Evolutionary conservation across 768 basidiomycete species (phyloP).

Genomic region (Auricularia heimuer): DNA sequence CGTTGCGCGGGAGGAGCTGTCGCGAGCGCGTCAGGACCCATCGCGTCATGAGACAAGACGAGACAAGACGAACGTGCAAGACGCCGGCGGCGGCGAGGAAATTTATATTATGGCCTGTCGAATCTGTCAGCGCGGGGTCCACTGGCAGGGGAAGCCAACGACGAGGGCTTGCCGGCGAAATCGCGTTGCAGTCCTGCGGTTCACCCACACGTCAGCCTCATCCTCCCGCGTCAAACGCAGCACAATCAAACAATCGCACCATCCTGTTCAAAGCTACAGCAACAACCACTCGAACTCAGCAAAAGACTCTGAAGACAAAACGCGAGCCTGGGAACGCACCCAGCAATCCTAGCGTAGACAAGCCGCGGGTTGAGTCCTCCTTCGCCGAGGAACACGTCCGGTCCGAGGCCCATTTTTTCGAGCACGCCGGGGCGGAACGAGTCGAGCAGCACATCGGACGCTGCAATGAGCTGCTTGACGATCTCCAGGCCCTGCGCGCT

Average conservation of each 20-base stretch:
- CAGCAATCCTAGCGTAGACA: slow-evolving; percentile 66
- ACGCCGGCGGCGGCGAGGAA: slow-evolving; percentile 74
- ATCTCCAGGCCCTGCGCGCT: slow-evolving; percentile 43
- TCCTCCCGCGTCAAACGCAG: not conserved
- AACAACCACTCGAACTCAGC: not conserved
- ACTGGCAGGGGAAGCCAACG: not conserved
- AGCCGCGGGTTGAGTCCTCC: slow-evolving; percentile 50
- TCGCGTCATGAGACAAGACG: not conserved
- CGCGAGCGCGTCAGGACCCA: not conserved
- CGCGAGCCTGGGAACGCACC: slow-evolving; percentile 21
- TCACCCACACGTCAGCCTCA: not conserved
- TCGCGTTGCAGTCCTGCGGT: slow-evolving; percentile 51
- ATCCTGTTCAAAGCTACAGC: not conserved
- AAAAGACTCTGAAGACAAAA: too few relatives aligned
- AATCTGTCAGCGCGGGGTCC: not conserved
- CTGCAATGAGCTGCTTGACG: slow-evolving; percentile 45
- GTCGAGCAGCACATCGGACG: slow-evolving; percentile 76
- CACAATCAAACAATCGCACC: not conserved
- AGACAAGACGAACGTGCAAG: slow-evolving; percentile 38
- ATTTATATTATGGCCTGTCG: slow-evolving; percentile 71
- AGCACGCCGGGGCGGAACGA: slow-evolving; percentile 77
- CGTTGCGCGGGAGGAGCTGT: slow-evolving; percentile 33
- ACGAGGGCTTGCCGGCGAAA: slow-evolving; percentile 54
- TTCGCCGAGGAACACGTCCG: slow-evolving; percentile 57
- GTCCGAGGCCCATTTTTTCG: slow-evolving; percentile 68